Conservation (phyloP, 2,329 filamentous ascomycete species). For the Aspergillus aculeatinus region DNA sequence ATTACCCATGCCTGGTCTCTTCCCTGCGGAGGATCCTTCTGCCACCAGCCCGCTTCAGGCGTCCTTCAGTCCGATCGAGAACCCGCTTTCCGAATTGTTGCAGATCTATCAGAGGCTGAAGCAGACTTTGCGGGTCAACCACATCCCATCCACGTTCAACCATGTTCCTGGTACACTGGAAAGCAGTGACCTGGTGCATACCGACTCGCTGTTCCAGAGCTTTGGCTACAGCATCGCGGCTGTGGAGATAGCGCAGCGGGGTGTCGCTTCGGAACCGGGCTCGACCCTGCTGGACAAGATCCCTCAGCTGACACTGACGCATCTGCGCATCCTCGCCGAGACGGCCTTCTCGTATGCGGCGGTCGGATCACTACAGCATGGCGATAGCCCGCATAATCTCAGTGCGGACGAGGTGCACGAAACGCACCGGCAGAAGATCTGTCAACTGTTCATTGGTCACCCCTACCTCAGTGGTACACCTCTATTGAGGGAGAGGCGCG, state of each 20-base stretch:
- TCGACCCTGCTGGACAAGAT: constrained; percentile 79
- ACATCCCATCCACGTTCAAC: constrained; percentile 48
- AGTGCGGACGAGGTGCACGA: constrained; percentile 67
- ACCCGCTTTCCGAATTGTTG: constrained; percentile 49
- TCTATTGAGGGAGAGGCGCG: constrained; percentile 36
- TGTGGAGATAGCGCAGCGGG: constrained; percentile 88
- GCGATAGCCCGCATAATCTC: constrained; percentile 55
- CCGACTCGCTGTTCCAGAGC: constrained; percentile 43
- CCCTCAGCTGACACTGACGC: constrained; percentile 77
- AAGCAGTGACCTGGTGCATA: constrained; percentile 50
- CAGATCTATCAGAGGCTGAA: constrained; percentile 57
- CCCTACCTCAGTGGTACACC: constrained; percentile 36
- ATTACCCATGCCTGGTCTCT: constrained; percentile 41
- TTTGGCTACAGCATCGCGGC: constrained; percentile 85
- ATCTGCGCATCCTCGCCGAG: constrained; percentile 84
- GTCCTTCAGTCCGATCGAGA: constrained; percentile 28
- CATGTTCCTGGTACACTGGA: constrained; percentile 42
- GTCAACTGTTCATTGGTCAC: constrained; percentile 69
- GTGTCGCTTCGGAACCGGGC: constrained; percentile 70
- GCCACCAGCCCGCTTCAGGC: constrained; percentile 35
- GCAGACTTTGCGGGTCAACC: constrained; percentile 55
- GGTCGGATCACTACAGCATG: constrained; percentile 66
- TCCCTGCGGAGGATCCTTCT: constrained; percentile 36
- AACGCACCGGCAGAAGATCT: constrained; percentile 68
- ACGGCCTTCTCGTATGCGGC: constrained; percentile 83